A percentile compares a stretch with the other conserved stretches of the same genome.
These are phyloP conservation scores for Leishmania guyanensis DNA, from an alignment of 208 protist genomes.

Conservation along the genomic window DNA sequence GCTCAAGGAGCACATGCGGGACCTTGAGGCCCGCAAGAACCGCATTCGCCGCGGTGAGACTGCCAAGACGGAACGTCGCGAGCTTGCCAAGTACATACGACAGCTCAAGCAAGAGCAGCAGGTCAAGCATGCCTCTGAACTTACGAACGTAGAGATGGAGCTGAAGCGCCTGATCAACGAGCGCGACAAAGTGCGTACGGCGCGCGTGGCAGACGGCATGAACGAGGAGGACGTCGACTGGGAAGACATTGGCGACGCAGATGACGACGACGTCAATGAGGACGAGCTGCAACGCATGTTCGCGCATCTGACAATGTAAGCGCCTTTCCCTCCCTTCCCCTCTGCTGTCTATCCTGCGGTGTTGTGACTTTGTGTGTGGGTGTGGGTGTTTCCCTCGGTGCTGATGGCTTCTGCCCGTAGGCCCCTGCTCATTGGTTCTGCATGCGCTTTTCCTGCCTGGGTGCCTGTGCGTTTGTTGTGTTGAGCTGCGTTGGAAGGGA, in stretches of 20 bases:
- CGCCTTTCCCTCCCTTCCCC: neutral
- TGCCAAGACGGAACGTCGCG: constrained; percentile 82
- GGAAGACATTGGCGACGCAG: constrained; percentile 52
- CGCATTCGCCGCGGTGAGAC: constrained; percentile 71
- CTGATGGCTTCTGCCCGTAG: neutral
- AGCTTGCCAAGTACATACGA: constrained; percentile 89
- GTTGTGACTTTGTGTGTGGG: neutral
- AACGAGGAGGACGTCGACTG: constrained; percentile 59
- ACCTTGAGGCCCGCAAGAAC: constrained; percentile 66
- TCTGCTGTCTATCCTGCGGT: neutral
- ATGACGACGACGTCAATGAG: constrained; percentile 39
- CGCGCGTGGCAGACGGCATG: constrained; percentile 19
- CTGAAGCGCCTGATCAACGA: constrained; percentile 50
- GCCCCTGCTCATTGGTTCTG: neutral
- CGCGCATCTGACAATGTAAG: constrained; percentile 75
- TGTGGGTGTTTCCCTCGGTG: neutral
- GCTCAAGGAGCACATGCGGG: constrained; percentile 78
- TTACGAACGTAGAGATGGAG: constrained; percentile 60
- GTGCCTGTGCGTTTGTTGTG: neutral
- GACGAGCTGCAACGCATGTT: constrained; percentile 86
- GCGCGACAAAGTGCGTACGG: constrained; percentile 27
- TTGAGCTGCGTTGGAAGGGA: neutral
- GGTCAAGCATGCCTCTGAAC: constrained; percentile 74
- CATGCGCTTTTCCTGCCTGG: neutral
- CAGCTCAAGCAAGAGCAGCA: constrained; percentile 81